Base-by-base conservation (phyloP, 2,329 filamentous ascomycete species). In the Diaporthe ampelina region DNA sequence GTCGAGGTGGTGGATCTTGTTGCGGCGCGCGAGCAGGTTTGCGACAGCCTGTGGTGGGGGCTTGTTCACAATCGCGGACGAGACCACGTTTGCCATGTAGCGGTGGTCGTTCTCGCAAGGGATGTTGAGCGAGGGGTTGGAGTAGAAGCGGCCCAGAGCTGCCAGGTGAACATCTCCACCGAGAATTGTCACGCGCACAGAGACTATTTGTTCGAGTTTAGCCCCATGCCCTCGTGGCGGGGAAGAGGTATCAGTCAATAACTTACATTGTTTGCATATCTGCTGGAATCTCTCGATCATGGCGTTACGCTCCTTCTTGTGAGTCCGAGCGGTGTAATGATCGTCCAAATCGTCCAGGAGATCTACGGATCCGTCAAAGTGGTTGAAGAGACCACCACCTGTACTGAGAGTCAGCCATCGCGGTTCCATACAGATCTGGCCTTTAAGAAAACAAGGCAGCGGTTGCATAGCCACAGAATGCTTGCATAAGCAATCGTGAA, bases 11-110 rank as follows among this genome's bases (percentile, higher is more conserved):
- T 94, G 92, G 67, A 93, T 90, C 84, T 92, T 98, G 87, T 98
- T 98, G 75, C 97, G 90, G 80, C 93, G 92, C 74, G 97, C 96
- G 71, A 99, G 89, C 63, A 98, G 90, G 82, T 99, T 97, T 15
- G 95, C 95, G 80, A 99, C 93, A 78, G 85, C 95, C 82, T 93
- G 91, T 1, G 96, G 95, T 19, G 95, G 95, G 3, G 97, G 97
- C 79, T 96, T 96, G 82, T 99, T 98, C 77, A 97, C 95, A 79
- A 99, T 98, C 43, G 95, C 95, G 0, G 95, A 98, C 8, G 95
- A 97, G 70, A 98, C 90, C 26, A 99, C 89, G 80, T 99, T 99
- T 68, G 93, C 93, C 91, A 99, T 98, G 83, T 98, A 98, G 73
- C 97, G 91, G 81, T 95, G 94, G 82, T 99, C 97, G 74, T 92